Evolutionary conservation across 495 filamentous ascomycete species (phyloP), one percentile per base, ranked within the genome.

Genomic region (Neurospora sp.): DNA sequence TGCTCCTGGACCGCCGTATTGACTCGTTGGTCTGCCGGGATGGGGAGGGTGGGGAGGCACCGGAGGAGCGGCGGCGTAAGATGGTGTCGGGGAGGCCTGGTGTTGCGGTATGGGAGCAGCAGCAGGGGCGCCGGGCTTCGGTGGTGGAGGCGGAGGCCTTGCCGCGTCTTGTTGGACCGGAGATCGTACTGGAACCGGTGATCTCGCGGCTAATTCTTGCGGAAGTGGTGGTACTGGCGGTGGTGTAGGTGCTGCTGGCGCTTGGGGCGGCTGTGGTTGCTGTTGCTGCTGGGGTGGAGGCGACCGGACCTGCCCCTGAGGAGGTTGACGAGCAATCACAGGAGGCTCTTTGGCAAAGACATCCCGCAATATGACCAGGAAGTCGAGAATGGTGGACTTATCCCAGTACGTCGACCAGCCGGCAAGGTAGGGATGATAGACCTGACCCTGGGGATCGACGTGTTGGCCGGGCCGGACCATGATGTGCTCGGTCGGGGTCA

Each of bases 341-440:
- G 96, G 96, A 37, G 96, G 96, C 77, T 99, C 96, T 81, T 96
- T 96, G 27, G 94, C 91, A 79, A 99, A 99, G 2, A 98, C 87
- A 73, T 95, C 93, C 74, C 92, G 87, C 14, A 99, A 85, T 37
- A 97, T 91, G 11, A 88, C 91, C 3, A 98, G 83, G 72, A 98
- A 91, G 77, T 96, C 94, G 20, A 90, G 78, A 16, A 97, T 86
- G 74, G 87, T 93, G 5, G 92, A 96, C 84, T 91, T 93, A 90
- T 97, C 95, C 92, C 92, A 96, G 73, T 91, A 93, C 74, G 92
- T 90, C 37, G 86, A 84, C 96, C 96, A 99, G 60, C 92, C 90
- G 16, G 93, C 93, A 49, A 99, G 82, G 82, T 98, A 98, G 72
- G 96, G 96, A 83, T 99, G 96, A 79, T 97, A 99, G 77, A 97